phyloP scores from a whole-genome alignment of 2,329 filamentous ascomycete genomes.

The Microsporum canis region DNA sequence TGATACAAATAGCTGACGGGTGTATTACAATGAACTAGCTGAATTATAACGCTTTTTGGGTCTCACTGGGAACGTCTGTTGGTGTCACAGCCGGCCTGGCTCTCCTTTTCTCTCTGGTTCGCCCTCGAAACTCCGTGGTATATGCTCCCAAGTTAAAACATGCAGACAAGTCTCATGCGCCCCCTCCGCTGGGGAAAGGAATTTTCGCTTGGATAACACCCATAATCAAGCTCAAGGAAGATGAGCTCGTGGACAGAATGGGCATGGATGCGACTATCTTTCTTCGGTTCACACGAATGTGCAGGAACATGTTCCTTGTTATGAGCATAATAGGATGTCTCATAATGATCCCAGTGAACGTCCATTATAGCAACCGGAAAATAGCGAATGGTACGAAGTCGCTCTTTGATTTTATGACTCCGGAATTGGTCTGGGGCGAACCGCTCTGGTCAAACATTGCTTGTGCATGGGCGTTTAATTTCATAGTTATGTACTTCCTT shows the following conservation, averaged over 20 bases:
- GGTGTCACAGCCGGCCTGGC: slow-evolving; percentile 63
- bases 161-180: slow-evolving; percentile 79
- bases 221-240: slow-evolving; percentile 65
- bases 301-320: slow-evolving; percentile 72
- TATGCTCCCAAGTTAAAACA: slow-evolving; percentile 92
- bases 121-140: slow-evolving; percentile 81
- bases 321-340: slow-evolving; percentile 61
- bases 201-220: slow-evolving; percentile 78
- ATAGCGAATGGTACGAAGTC: slow-evolving; percentile 16
- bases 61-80: slow-evolving; percentile 69
- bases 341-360: slow-evolving; percentile 72
- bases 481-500: slow-evolving; percentile 66
- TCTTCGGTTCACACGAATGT: slow-evolving; percentile 79
- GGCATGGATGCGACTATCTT: slow-evolving; percentile 89
- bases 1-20: neutral
- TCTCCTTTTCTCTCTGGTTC: slow-evolving; percentile 73
- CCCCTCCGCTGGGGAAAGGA: slow-evolving; percentile 75
- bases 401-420: slow-evolving; percentile 39
- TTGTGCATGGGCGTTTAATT: slow-evolving; percentile 54
- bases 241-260: slow-evolving; percentile 64
- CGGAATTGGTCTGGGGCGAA: slow-evolving; percentile 38
- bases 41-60: slow-evolving; percentile 54
- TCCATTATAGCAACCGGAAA: slow-evolving; percentile 39
- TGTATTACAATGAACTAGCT: slow-evolving; percentile 33
- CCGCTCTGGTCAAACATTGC: slow-evolving; percentile 50